Base-by-base conservation (phyloP, 2,329 filamentous ascomycete species). In the Pochonia chlamydosporia region DNA sequence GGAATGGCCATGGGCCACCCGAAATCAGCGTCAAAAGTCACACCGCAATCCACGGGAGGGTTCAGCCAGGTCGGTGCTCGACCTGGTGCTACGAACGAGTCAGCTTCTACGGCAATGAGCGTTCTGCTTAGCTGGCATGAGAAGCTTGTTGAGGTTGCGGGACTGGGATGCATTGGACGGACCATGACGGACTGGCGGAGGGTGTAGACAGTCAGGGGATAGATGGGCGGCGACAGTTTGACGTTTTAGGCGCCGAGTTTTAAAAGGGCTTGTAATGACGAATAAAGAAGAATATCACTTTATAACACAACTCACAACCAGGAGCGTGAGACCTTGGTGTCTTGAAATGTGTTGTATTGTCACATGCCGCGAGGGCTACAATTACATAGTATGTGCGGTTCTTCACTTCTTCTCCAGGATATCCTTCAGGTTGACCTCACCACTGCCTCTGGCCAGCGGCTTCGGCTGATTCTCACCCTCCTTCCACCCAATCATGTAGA, bases 401-500 rank as follows among this genome's bases (percentile, higher is more conserved):
- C 16, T 13, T 24, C 63, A 73, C 49, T 74, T 73, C 40, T 66
- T 66, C 58, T 79, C 73, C 36, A 82, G 58, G 16, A 96, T 74
- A 64, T 97, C 91, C 66, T 93, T 95, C 52, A 99, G 76, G 65
- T 87, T 96, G 36, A 96, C 71, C 62, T 96, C 76, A 9, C 89
- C 93, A 54, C 85, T 95, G 1, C 93, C 93, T 55, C 93, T 80
- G 54, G 84, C 70, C 49, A 97, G 69, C 5, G 93, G 91, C 67
- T 92, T 75, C 2, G 84, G 75, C 68, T 97, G 91, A 45, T 84
- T 80, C 25, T 79, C 77, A 2, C 87, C 85, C 55, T 91, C 87
- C 63, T 92, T 95, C 93, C 93, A 99, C 0, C 93, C 93, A 67
- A 99, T 99, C 91, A 97, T 96, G 66, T 93, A 96, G 52, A 99